A percentile compares a stretch with the other conserved stretches of the same genome.
Conservation (phyloP, 768 basidiomycete genomes). For the Amanita molliuscula region DNA sequence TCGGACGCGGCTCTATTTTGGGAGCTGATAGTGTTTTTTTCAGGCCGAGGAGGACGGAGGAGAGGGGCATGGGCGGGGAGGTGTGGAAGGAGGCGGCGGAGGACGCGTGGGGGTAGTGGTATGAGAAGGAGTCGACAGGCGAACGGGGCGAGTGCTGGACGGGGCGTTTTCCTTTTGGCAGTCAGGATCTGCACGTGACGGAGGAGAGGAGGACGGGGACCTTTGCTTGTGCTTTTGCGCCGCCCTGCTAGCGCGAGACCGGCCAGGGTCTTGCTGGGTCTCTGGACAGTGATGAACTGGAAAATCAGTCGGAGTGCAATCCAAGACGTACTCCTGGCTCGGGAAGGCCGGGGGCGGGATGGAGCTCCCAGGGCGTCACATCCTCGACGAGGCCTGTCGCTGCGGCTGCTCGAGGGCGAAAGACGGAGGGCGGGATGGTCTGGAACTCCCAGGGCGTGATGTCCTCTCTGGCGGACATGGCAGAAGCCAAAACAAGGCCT, state of each 20-base stretch:
- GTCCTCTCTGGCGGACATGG: slow-evolving; percentile 18
- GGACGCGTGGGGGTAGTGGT: not conserved
- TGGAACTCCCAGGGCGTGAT: slow-evolving; percentile 30
- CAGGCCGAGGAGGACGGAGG: slow-evolving; percentile 1
- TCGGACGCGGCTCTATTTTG: slow-evolving; percentile 5
- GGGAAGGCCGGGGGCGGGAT: slow-evolving; percentile 8
- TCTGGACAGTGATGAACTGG: slow-evolving; percentile 12
- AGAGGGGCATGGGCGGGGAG: slow-evolving; percentile 2
- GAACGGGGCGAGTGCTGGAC: not conserved
- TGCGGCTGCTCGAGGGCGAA: slow-evolving; percentile 7
- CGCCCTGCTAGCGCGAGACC: slow-evolving; percentile 20
- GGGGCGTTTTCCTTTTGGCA: not conserved
- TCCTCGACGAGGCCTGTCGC: slow-evolving; percentile 14
- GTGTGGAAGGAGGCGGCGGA: slow-evolving; percentile 6
- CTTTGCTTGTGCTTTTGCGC: slow-evolving; percentile 25
- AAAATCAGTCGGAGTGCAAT: not conserved
- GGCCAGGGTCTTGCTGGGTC: slow-evolving; percentile 11
- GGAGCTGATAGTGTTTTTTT: slow-evolving; percentile 8
- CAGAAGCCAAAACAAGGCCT: not conserved
- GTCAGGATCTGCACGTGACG: slow-evolving; percentile 3
- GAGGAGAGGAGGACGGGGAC: slow-evolving; percentile 7
- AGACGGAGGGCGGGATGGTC: slow-evolving; percentile 10
- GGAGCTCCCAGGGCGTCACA: slow-evolving; percentile 24
- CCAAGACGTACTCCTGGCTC: not conserved
- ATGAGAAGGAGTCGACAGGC: not conserved